Evolutionary conservation across 208 protist genomes (phyloP).

Genomic region (Angomonas deanei): DNA sequence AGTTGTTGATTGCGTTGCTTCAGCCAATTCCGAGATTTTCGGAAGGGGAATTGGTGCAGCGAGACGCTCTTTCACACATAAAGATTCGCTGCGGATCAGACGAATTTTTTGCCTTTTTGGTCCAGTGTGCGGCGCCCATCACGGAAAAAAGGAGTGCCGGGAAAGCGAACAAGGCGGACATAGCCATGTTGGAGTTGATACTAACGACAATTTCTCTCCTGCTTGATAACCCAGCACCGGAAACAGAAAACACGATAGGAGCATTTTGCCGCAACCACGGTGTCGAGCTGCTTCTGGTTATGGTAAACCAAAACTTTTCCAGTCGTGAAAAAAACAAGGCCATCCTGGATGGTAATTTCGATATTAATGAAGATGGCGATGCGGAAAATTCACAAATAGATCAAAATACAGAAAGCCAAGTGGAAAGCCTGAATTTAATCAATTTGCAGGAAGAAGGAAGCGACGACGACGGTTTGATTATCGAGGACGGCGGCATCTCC

Average conservation of each 20-base stretch:
- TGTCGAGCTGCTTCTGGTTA: constrained; percentile 77
- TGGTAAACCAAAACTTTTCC: constrained; percentile 82
- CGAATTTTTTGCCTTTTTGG: constrained; percentile 76
- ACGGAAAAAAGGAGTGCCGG: constrained; percentile 53
- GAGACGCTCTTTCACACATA: constrained; percentile 56
- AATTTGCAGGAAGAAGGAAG: not conserved
- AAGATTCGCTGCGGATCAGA: constrained; percentile 66
- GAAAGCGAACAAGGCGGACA: constrained; percentile 44
- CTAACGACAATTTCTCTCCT: constrained; percentile 58
- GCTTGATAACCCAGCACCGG: constrained; percentile 33
- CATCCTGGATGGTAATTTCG: not conserved
- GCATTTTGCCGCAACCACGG: constrained; percentile 80
- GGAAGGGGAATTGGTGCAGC: constrained; percentile 42
- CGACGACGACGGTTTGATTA: constrained; percentile 9
- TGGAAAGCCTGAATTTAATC: not conserved
- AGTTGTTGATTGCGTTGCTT: constrained; percentile 63
- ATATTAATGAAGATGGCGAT: not conserved
- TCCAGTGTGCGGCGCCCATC: constrained; percentile 74
- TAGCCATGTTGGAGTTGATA: constrained; percentile 74
- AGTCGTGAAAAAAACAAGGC: constrained; percentile 7
- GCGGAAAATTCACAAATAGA: not conserved
- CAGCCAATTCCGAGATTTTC: constrained; percentile 62
- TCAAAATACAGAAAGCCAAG: not conserved
- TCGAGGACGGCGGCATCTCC: not conserved
- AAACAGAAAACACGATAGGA: constrained; percentile 46